Percentiles rank a stretch among this genome's conserved stretches.
These are phyloP conservation scores for Cadophora malorum DNA, from an alignment of 2,329 filamentous ascomycete species.

Conservation along the genomic window DNA sequence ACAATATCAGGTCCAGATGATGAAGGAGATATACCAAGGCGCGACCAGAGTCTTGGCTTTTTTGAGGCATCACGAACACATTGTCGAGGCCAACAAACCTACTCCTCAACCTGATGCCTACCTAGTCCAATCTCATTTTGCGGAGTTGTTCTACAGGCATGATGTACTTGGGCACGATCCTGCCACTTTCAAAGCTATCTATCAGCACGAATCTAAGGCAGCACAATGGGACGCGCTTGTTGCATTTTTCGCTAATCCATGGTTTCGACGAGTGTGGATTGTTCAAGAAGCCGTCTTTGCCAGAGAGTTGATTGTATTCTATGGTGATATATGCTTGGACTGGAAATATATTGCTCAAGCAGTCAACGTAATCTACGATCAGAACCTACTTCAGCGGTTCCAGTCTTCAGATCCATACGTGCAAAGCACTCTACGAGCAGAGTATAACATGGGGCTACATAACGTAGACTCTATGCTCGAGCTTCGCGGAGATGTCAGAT, in stretches of 20 bases:
- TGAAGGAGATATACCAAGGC: constrained; percentile 38
- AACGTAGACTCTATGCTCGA: constrained; percentile 14
- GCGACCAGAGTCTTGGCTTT: constrained; percentile 36
- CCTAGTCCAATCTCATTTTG: constrained; percentile 15
- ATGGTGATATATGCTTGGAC: constrained; percentile 11
- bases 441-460: constrained; percentile 7
- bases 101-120: constrained; percentile 5
- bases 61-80: background rate
- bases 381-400: constrained; percentile 5
- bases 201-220: constrained; percentile 10
- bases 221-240: constrained; percentile 17
- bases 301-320: constrained; percentile 11
- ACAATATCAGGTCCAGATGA: constrained; percentile 35
- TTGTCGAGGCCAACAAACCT: background rate
- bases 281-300: constrained; percentile 19
- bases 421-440: background rate
- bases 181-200: constrained; percentile 10
- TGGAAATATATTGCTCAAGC: constrained; percentile 12
- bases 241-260: constrained; percentile 15
- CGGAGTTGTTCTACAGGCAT: constrained; percentile 6
- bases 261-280: constrained; percentile 19
- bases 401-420: constrained; percentile 3
- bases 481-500: constrained; percentile 9
- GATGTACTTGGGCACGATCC: constrained; percentile 6
- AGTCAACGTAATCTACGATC: constrained; percentile 8